These are phyloP conservation scores for Trichoderma parareesei DNA, from an alignment of 495 filamentous ascomycete species.

Conservation along the genomic window DNA sequence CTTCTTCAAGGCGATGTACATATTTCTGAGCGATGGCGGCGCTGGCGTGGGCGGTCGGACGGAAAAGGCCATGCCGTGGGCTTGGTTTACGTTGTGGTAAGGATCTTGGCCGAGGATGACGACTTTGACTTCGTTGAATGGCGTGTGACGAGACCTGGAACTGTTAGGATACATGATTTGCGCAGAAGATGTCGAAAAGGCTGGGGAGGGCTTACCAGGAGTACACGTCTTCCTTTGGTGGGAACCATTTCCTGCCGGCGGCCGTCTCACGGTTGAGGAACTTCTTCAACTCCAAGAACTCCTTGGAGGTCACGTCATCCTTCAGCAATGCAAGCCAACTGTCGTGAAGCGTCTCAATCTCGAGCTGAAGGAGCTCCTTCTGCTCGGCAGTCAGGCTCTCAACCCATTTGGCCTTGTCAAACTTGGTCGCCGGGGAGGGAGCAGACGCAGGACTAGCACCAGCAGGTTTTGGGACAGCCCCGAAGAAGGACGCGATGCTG, in stretches of 20 bases:
- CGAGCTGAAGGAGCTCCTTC: conserved; percentile 69
- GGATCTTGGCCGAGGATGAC: conserved; percentile 95
- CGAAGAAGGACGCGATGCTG: conserved; percentile 49
- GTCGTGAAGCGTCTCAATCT: conserved; percentile 85
- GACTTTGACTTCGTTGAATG: conserved; percentile 73
- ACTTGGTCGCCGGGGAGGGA: conserved; percentile 43
- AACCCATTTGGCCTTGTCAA: conserved; percentile 85
- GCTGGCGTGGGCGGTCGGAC: conserved; percentile 82
- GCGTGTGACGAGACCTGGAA: conserved; percentile 78
- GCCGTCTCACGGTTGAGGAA: conserved; percentile 76
- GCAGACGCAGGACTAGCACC: conserved; percentile 7
- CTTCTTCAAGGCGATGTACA: conserved; percentile 75
- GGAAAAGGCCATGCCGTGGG: conserved; percentile 91
- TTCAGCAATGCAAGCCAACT: conserved; percentile 84
- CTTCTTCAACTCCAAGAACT: conserved; percentile 79
- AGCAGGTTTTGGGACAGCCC: conserved; percentile 27
- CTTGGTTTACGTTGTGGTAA: conserved; percentile 93
- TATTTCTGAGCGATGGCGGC: conserved; percentile 82
- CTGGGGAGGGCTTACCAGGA: conserved; percentile 56
- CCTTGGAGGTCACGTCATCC: conserved; percentile 64
- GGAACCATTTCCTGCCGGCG: conserved; percentile 69
- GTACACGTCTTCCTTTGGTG: conserved; percentile 84
- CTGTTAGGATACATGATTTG: conserved; percentile 4
- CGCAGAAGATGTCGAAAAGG: background rate
- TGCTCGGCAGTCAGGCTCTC: conserved; percentile 71